phyloP scores from a whole-genome alignment of 805 yeast genomes.

The Candida ovalis region DNA sequence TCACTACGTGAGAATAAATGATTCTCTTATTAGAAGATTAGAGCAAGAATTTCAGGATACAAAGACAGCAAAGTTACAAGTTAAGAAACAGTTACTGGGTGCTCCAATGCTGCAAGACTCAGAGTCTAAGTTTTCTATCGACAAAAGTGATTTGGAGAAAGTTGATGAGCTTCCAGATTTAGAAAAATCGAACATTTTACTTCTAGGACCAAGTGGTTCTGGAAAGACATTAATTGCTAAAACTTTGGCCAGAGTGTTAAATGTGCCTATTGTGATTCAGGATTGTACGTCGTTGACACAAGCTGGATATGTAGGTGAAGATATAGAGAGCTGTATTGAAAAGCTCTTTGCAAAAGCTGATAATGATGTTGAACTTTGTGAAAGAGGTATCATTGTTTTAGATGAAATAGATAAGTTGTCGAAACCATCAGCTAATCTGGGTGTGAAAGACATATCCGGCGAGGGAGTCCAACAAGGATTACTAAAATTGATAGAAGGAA shows the following conservation, averaged over 20 bases:
- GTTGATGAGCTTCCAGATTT: constrained; percentile 39
- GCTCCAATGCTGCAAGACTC: constrained; percentile 7
- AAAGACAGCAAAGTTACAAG: constrained; percentile 3
- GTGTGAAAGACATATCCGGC: constrained; percentile 57
- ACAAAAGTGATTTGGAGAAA: constrained; percentile 23
- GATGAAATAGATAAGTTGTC: constrained; percentile 60
- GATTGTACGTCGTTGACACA: constrained; percentile 63
- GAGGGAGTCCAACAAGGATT: constrained; percentile 65
- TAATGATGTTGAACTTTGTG: constrained; percentile 48
- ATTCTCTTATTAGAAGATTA: constrained; percentile 20
- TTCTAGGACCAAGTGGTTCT: constrained; percentile 60
- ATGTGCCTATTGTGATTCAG: constrained; percentile 55
- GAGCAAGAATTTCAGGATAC: constrained; percentile 6
- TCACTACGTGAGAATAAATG: constrained; percentile 49
- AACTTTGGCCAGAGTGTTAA: constrained; percentile 47
- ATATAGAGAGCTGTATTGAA: constrained; percentile 55
- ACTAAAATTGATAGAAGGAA: constrained; percentile 55
- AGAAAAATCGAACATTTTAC: constrained; percentile 52
- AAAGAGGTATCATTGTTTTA: constrained; percentile 54
- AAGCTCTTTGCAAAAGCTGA: constrained; percentile 47
- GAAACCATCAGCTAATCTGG: constrained; percentile 42
- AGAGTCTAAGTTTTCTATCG: not conserved
- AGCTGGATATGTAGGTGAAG: constrained; percentile 65
- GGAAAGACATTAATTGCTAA: constrained; percentile 58
- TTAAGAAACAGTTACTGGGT: constrained; percentile 7